A percentile compares a stretch with the other conserved stretches of the same genome.
Conservation (phyloP, 176 grass and related monocot species). For the Carex cristatella region DNA sequence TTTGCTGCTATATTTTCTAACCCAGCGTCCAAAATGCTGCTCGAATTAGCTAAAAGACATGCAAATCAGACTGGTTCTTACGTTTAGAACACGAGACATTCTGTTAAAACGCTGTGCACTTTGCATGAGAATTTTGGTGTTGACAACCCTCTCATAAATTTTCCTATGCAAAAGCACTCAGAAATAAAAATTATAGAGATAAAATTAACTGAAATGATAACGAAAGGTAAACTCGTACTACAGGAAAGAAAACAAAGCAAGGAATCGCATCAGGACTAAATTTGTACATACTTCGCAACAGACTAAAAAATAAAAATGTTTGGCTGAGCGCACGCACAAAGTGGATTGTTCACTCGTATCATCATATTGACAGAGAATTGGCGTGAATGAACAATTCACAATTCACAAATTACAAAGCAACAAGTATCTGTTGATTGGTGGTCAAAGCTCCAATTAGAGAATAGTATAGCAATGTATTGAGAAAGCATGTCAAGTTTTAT, state of each 20-base stretch:
- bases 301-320: not conserved
- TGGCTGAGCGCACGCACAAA: not conserved
- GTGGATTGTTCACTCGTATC: constrained; percentile 2
- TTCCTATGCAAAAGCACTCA: too few species aligned
- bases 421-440: not conserved
- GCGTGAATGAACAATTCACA: constrained; percentile 86
- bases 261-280: not conserved
- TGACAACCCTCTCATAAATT: too few species aligned
- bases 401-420: constrained; percentile 36
- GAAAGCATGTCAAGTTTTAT: not conserved
- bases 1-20: too few species aligned
- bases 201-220: not conserved
- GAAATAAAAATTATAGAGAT: not conserved
- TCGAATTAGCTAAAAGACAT: too few species aligned
- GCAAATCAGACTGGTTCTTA: too few species aligned
- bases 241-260: not conserved
- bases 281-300: too few species aligned
- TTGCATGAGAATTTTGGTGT: too few species aligned
- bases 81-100: too few species aligned
- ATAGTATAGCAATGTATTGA: not conserved
- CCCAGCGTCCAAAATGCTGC: too few species aligned
- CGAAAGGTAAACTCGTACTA: not conserved
- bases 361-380: constrained; percentile 17
- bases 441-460: not conserved
- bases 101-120: too few species aligned